Conservation (phyloP, 192 early-diverging fungal species). For the Fimicolochytrium jonesii region DNA sequence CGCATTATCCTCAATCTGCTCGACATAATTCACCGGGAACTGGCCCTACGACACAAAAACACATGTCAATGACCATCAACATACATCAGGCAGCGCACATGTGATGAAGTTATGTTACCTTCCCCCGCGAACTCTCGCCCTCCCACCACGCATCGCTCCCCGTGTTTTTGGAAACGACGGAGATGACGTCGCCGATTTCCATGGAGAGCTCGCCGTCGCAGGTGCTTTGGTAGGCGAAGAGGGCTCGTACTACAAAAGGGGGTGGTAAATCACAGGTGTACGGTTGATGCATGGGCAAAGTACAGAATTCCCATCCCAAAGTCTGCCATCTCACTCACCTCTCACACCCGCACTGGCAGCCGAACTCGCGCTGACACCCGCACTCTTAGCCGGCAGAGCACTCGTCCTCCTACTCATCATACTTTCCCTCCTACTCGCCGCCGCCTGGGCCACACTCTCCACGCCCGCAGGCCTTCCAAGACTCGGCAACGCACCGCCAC, state of each 20-base stretch:
- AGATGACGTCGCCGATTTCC: constrained; percentile 46
- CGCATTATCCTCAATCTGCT: constrained; percentile 26
- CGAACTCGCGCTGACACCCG: no score
- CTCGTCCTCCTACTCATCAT: no score
- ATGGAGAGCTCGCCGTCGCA: constrained; percentile 88
- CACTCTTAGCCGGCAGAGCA: no score
- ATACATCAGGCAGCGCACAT: no score
- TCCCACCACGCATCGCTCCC: constrained; percentile 91
- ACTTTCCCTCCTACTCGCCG: no score
- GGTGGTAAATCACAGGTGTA: background rate
- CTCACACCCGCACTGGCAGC: no score
- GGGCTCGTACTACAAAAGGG: constrained; percentile 17
- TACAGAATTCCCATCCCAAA: no score
- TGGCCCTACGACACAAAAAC: constrained; percentile 59
- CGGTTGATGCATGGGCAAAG: no score
- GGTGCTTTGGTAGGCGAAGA: constrained; percentile 84
- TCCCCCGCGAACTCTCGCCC: constrained; percentile 52
- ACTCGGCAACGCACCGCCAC: no score
- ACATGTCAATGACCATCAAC: no score
- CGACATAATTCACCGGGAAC: constrained; percentile 96
- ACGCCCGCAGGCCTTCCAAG: background rate
- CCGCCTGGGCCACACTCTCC: background rate
- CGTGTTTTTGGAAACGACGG: constrained; percentile 36
- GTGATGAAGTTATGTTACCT: no score
- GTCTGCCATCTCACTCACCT: no score